Evolutionary conservation across 1,139 yeast species (phyloP).

Genomic region (Pichiaceae sp.): DNA sequence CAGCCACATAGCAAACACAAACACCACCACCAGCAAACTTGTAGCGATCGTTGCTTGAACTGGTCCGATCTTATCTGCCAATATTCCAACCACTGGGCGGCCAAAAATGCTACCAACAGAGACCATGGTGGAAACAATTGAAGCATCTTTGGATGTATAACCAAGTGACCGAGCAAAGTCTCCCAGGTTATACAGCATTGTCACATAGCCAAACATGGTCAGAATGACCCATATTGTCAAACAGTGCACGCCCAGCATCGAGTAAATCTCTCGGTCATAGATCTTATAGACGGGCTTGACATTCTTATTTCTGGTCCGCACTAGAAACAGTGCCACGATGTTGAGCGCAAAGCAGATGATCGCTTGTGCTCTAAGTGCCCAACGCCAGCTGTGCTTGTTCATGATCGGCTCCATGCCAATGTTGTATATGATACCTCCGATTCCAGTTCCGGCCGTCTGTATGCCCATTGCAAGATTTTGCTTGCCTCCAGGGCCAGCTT

Average conservation of each 20-base stretch:
- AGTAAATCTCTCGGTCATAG: conserved; percentile 26
- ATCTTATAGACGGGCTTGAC: conserved; percentile 31
- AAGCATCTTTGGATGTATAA: conserved; percentile 31
- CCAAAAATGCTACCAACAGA: conserved; percentile 34
- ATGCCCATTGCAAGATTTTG: conserved; percentile 56
- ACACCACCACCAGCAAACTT: conserved; percentile 25
- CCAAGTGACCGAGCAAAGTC: conserved; percentile 39
- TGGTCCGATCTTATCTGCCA: conserved; percentile 33
- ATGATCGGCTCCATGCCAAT: conserved; percentile 40
- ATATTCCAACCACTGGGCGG: conserved; percentile 32
- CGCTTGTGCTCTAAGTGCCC: conserved; percentile 52
- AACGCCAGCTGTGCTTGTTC: conserved; percentile 40
- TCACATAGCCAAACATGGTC: conserved; percentile 39
- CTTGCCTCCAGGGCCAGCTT: conserved; percentile 16
- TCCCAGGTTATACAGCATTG: conserved; percentile 35
- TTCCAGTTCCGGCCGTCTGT: conserved; percentile 53
- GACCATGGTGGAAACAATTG: conserved; percentile 37
- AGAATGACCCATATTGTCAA: conserved; percentile 28
- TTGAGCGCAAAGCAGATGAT: conserved; percentile 38
- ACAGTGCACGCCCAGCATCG: conserved; percentile 28
- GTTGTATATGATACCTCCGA: conserved; percentile 54
- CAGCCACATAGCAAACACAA: conserved; percentile 52
- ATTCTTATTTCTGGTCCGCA: conserved; percentile 19
- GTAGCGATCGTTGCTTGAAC: conserved; percentile 27
- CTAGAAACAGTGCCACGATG: conserved; percentile 20